phyloP scores from a whole-genome alignment of 257 asterid genomes.

The Cynanchum wilfordii region DNA sequence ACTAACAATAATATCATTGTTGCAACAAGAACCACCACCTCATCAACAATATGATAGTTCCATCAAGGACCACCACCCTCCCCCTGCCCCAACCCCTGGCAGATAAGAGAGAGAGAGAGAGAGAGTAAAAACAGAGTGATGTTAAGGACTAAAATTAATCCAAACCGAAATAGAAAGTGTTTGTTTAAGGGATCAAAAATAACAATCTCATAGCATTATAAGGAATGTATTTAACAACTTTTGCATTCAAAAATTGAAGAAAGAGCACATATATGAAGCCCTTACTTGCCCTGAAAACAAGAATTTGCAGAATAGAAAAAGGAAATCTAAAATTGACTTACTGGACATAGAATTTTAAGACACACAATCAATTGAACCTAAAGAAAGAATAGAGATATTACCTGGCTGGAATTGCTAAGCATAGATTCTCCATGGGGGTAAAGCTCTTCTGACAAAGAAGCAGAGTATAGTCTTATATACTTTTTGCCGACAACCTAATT shows the following conservation, averaged over 20 bases:
- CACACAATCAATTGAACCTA: not conserved
- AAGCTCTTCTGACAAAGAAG: slow-evolving; percentile 55
- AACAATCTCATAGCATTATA: not conserved
- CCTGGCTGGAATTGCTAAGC: slow-evolving; percentile 97
- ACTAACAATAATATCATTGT: too few species aligned
- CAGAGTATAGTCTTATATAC: slow-evolving; percentile 54
- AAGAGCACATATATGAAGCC: not conserved
- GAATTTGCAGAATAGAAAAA: not conserved
- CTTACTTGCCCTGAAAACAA: too few species aligned
- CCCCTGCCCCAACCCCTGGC: too few species aligned
- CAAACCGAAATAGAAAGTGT: not conserved
- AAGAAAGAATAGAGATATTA: slow-evolving; percentile 20
- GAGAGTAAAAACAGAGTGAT: not conserved
- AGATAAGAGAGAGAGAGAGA: too few species aligned
- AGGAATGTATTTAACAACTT: not conserved
- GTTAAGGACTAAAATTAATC: not conserved
- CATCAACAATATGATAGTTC: too few species aligned
- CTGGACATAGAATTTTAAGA: not conserved
- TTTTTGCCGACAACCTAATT: slow-evolving; percentile 53
- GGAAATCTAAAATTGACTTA: not conserved
- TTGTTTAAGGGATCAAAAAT: not conserved
- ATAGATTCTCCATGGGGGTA: slow-evolving; percentile 59
- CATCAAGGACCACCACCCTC: too few species aligned
- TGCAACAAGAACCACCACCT: too few species aligned
- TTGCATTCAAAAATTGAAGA: not conserved